Percentiles rank a stretch among this genome's conserved stretches.
Evolutionary conservation across 495 filamentous ascomycete species (phyloP).

Genomic region (Rusavskia elegans): DNA sequence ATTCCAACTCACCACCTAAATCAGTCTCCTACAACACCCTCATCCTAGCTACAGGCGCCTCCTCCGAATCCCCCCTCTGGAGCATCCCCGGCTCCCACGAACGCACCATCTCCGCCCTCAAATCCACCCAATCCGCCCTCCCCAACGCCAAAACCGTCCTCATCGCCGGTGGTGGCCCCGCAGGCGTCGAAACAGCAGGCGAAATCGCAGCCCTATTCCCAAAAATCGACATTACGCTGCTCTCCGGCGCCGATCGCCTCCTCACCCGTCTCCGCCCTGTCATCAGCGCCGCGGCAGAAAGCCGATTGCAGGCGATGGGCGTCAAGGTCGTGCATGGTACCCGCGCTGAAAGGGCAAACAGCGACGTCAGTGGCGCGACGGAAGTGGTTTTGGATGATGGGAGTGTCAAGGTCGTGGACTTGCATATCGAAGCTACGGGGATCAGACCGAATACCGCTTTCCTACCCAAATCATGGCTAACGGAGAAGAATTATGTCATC

Average conservation of each 20-base stretch:
- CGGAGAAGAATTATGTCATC: conserved; percentile 24
- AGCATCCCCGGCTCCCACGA: conserved; percentile 15
- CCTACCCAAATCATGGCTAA: conserved; percentile 28
- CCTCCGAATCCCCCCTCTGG: conserved; percentile 13
- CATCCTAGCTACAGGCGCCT: conserved; percentile 21
- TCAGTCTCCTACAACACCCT: conserved; percentile 20
- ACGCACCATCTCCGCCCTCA: conserved; percentile 13
- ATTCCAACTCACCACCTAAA: background rate
- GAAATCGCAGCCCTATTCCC: conserved; percentile 20
- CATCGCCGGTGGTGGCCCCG: conserved; percentile 15
- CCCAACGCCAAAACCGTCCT: conserved; percentile 12
- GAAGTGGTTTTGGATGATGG: conserved; percentile 14
- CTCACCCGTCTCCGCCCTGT: conserved; percentile 18
- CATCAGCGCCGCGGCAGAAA: conserved; percentile 20
- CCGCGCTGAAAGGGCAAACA: no score
- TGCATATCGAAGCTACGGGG: conserved; percentile 42
- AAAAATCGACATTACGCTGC: conserved; percentile 26
- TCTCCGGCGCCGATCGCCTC: conserved; percentile 26
- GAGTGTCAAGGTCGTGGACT: conserved; percentile 21
- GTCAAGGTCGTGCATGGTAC: conserved; percentile 26
- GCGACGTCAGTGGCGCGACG: background rate
- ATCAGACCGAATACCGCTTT: conserved; percentile 38
- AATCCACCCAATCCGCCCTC: conserved; percentile 10
- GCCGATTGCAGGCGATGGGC: conserved; percentile 33
- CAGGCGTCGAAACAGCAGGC: conserved; percentile 16